Conservation (phyloP, 2,329 filamentous ascomycete genomes). For the Diplocarpon rosae region DNA sequence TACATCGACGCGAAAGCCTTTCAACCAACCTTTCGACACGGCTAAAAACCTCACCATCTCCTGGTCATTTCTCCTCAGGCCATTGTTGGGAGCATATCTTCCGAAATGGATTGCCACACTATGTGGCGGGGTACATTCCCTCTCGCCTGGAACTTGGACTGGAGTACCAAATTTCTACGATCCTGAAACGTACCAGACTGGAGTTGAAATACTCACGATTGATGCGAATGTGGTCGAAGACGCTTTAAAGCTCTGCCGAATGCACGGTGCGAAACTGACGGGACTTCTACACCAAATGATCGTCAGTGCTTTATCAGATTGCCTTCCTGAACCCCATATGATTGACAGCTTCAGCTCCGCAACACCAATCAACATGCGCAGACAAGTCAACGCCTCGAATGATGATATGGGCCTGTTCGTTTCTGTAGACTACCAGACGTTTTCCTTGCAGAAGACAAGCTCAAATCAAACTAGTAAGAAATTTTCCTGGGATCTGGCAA, state of each 20-base stretch:
- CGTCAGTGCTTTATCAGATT: neutral
- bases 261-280: constrained; percentile 1
- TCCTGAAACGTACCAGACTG: neutral
- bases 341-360: neutral
- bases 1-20: neutral
- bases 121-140: neutral
- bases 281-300: constrained; percentile 1
- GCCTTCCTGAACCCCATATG: neutral
- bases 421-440: neutral
- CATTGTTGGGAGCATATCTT: neutral
- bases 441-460: neutral
- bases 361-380: constrained; percentile 1
- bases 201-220: neutral
- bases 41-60: constrained; percentile 1
- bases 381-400: neutral
- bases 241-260: constrained; percentile 1
- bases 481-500: neutral
- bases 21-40: neutral
- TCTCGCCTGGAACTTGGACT: neutral
- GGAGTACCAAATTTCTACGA: constrained; percentile 1
- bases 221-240: neutral
- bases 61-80: neutral
- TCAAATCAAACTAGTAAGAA: neutral
- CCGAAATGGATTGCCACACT: neutral
- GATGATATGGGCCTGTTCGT: neutral